phyloP scores from a whole-genome alignment of 1,139 yeast species.

The Pneumocystis murina region DNA sequence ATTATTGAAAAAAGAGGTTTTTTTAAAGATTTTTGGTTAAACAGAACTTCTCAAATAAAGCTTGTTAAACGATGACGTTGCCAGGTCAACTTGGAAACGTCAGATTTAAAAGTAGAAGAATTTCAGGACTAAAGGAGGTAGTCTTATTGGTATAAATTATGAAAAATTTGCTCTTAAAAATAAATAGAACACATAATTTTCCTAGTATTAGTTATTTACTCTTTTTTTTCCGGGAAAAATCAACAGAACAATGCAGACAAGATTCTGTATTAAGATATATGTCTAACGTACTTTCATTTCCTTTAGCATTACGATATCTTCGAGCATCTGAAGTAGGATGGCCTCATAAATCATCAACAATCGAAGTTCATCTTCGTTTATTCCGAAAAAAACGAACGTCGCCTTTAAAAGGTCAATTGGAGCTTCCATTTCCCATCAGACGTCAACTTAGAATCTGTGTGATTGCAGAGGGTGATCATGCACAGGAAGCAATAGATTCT shows the following conservation, averaged over 20 bases:
- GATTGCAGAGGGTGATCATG: slow-evolving; percentile 10
- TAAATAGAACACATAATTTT: too few species aligned
- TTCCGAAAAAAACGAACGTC: not conserved
- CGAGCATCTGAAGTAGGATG: slow-evolving; percentile 3
- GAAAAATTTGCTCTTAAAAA: too few species aligned
- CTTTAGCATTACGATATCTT: slow-evolving; percentile 1
- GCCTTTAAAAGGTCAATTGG: slow-evolving; percentile 6
- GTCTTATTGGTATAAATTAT: too few species aligned
- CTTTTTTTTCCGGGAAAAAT: not conserved
- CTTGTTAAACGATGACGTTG: too few species aligned
- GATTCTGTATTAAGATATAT: not conserved
- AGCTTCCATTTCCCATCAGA: slow-evolving; percentile 2
- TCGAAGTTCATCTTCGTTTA: not conserved
- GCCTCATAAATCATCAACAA: not conserved
- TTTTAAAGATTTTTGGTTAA: too few species aligned
- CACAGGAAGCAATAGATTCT: slow-evolving; percentile 6
- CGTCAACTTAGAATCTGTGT: slow-evolving; percentile 5
- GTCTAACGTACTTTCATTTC: not conserved
- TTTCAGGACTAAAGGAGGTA: too few species aligned
- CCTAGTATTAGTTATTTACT: not conserved
- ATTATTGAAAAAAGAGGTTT: not conserved
- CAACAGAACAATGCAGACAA: not conserved
- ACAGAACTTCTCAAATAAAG: too few species aligned
- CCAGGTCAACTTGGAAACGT: too few species aligned
- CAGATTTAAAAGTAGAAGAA: too few species aligned